These are phyloP conservation scores for barrel medic (Medicago truncatula) DNA, from an alignment of 306 rosid genomes.

Conservation along the genomic window MtrunA17r5.0-ANR NC_053043.1:5457501-5458000, in stretches of 20 bases:
- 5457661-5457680: neutral
- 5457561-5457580: neutral
- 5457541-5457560: neutral
- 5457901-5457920: no score
- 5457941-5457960: neutral
- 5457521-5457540: neutral
- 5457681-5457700: neutral
- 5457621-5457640: neutral
- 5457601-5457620: no score
- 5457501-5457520: neutral
- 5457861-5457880: no score
- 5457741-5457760: slow-evolving; percentile 42
- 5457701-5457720: slow-evolving; percentile 45
- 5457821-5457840: slow-evolving; percentile 73
- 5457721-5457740: slow-evolving; percentile 51
- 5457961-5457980: slow-evolving; percentile 52
- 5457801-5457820: slow-evolving; percentile 33
- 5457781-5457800: slow-evolving; percentile 23
- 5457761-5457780: slow-evolving; percentile 49
- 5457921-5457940: no score
- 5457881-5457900: no score
- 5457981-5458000: slow-evolving; percentile 82
- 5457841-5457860: neutral
- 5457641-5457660: neutral
- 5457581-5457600: no score